phyloP scores from a whole-genome alignment of 306 rosid species.

The Argentina anserina region DNA sequence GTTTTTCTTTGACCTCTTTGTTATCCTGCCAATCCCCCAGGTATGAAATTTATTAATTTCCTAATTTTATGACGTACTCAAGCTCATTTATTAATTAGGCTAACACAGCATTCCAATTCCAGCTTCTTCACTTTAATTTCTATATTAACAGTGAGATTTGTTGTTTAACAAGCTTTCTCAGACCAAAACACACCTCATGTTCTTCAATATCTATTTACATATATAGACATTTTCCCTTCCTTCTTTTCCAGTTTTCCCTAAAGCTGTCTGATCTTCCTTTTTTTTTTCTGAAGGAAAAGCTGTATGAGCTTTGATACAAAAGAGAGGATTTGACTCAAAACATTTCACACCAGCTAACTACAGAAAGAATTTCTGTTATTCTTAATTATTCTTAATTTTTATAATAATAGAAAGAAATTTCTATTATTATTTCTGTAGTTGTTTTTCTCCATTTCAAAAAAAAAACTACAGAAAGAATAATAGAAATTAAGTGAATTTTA shows the following conservation, averaged over 20 bases:
- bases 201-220: background rate
- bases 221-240: background rate
- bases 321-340: background rate
- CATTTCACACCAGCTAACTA: background rate
- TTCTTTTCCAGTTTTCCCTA: too few relatives aligned
- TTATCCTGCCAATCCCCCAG: conserved; percentile 90
- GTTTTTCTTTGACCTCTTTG: conserved; percentile 76
- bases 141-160: background rate
- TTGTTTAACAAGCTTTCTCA: background rate
- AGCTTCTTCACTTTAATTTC: background rate
- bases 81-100: background rate
- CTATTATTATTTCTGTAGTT: too few relatives aligned
- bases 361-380: too few relatives aligned
- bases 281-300: too few relatives aligned
- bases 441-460: too few relatives aligned
- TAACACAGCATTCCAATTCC: background rate
- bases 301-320: background rate
- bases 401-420: too few relatives aligned
- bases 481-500: background rate
- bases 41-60: conserved; percentile 23
- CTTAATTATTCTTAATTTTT: too few relatives aligned
- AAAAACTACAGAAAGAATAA: background rate
- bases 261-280: background rate
- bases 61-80: background rate
- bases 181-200: background rate